phyloP scores from a whole-genome alignment of 1,284 basidiomycete genomes.

The Pseudozyma sp. region DNA sequence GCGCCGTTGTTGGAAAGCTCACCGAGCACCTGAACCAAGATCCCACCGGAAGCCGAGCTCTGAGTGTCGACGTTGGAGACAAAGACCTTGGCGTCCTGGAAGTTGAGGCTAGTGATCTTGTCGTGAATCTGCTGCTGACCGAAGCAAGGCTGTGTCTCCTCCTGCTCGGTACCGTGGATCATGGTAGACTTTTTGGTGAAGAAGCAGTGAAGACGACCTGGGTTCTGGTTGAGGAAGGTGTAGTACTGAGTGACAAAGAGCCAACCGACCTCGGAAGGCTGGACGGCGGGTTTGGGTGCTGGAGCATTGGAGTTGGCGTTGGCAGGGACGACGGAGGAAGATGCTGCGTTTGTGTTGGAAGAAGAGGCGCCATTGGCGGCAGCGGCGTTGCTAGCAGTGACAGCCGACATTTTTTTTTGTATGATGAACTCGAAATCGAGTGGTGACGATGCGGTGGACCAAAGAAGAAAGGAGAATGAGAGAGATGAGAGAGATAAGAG shows the following conservation, averaged over 20 bases:
- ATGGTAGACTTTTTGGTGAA: constrained; percentile 94
- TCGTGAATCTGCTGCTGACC: constrained; percentile 99
- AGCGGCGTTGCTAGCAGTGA: constrained; percentile 41
- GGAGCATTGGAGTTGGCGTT: constrained; percentile 11
- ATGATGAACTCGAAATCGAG: not conserved
- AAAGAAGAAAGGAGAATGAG: too few relatives aligned
- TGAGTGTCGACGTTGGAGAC: constrained; percentile 74
- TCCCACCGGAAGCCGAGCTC: constrained; percentile 91
- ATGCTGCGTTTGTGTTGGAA: constrained; percentile 18
- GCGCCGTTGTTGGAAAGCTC: constrained; percentile 88
- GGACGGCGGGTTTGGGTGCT: constrained; percentile 45
- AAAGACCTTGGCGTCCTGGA: constrained; percentile 96
- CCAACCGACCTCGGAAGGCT: constrained; percentile 69
- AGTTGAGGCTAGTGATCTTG: constrained; percentile 91
- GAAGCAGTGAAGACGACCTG: constrained; percentile 95
- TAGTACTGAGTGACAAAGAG: constrained; percentile 70
- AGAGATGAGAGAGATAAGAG: not conserved
- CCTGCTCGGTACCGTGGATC: constrained; percentile 83
- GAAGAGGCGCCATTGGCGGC: constrained; percentile 26
- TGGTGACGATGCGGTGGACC: not conserved
- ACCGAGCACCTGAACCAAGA: constrained; percentile 98
- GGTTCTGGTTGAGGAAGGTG: constrained; percentile 97
- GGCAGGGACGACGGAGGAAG: constrained; percentile 27
- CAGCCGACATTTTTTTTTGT: constrained; percentile 30
- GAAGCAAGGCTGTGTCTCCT: constrained; percentile 82